Conservation (phyloP, 2,329 filamentous ascomycete genomes). For the Curvularia lunata region DNA sequence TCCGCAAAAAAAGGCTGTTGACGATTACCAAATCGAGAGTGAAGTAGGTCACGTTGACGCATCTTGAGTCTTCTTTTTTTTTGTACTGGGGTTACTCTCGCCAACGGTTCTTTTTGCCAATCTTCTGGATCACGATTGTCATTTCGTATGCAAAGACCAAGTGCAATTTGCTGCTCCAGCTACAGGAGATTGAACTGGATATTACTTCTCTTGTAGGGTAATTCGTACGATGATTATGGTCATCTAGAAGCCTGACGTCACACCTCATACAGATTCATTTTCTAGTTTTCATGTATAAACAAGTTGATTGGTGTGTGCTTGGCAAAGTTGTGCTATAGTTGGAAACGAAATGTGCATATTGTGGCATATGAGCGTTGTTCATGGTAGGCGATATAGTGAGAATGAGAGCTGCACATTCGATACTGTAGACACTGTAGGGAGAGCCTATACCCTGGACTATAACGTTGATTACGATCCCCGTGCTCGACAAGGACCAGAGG, state of each 20-base stretch:
- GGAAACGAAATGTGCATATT: no score
- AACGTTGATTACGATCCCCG: no score
- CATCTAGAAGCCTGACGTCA: background rate
- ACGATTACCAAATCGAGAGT: background rate
- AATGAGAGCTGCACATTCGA: no score
- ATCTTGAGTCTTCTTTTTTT: background rate
- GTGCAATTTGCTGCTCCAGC: background rate
- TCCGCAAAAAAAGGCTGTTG: background rate
- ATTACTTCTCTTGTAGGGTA: background rate
- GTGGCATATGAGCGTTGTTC: no score
- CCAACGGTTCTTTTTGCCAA: background rate
- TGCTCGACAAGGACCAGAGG: no score
- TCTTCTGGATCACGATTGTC: background rate
- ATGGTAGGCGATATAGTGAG: no score
- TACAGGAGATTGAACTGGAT: background rate
- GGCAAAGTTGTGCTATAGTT: no score
- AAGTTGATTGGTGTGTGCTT: background rate
- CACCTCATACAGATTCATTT: background rate
- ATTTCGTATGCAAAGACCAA: background rate
- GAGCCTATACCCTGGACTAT: no score
- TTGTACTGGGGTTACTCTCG: background rate
- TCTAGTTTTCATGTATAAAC: background rate
- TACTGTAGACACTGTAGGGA: no score
- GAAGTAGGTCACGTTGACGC: background rate
- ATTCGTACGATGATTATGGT: background rate